Conservation (phyloP, 352 stramenopile species). For the Blastocystis sp. region DNA sequence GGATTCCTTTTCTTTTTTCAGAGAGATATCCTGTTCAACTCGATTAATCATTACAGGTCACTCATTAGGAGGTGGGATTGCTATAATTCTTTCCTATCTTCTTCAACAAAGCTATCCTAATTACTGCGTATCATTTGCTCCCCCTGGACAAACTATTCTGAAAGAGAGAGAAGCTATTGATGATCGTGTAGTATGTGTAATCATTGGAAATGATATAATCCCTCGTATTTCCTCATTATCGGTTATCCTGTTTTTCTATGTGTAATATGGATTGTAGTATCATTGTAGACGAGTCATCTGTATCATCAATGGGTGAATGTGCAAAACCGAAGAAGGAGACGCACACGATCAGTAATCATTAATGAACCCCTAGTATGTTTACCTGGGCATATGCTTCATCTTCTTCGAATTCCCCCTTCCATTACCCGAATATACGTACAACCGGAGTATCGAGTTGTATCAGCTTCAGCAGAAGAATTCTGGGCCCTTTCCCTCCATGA, state of each 20-base stretch:
- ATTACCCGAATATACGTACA: background rate
- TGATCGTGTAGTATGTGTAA: background rate
- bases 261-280: background rate
- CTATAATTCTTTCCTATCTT: constrained; percentile 15
- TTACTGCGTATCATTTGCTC: constrained; percentile 6
- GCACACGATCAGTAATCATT: background rate
- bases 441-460: background rate
- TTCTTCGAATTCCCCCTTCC: background rate
- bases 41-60: constrained; percentile 18
- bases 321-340: background rate
- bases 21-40: background rate
- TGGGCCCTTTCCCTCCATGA: background rate
- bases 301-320: background rate
- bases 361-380: no score
- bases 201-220: constrained; percentile 39
- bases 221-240: background rate
- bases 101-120: background rate
- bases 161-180: background rate
- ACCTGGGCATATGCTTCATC: background rate
- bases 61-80: background rate
- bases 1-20: background rate
- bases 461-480: background rate
- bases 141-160: constrained; percentile 9
- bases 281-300: background rate
- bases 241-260: background rate